A percentile compares a stretch with the other conserved stretches of the same genome.
Conservation (phyloP, 1,284 basidiomycete species). For the Violaceomyces palustris region DNA sequence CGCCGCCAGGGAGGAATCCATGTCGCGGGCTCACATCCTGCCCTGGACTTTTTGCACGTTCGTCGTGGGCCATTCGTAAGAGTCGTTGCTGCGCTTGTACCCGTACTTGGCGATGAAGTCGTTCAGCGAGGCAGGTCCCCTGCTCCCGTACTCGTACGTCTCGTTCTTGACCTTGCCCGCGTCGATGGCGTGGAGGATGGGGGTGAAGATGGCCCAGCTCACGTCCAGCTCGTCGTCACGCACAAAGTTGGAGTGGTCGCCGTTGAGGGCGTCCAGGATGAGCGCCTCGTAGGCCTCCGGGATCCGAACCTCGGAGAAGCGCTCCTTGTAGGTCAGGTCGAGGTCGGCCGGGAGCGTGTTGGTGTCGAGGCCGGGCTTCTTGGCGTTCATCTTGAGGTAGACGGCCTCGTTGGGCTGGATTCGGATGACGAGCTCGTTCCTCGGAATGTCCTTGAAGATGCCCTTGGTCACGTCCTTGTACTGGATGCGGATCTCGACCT, state of each 20-base stretch:
- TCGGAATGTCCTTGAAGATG: constrained; percentile 31
- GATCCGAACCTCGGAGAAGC: constrained; percentile 43
- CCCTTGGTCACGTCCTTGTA: constrained; percentile 42
- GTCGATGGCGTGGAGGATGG: constrained; percentile 49
- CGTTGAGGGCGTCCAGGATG: constrained; percentile 51
- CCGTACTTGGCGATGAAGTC: constrained; percentile 45
- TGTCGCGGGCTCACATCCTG: constrained; percentile 21
- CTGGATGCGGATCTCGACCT: constrained; percentile 50
- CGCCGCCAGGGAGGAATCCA: too few relatives aligned
- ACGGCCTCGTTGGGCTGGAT: constrained; percentile 51
- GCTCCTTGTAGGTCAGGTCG: constrained; percentile 47
- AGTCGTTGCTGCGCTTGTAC: constrained; percentile 35
- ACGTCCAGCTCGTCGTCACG: constrained; percentile 53
- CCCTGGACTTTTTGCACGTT: constrained; percentile 40
- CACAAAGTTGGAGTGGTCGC: constrained; percentile 53
- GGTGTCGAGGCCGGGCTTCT: constrained; percentile 44
- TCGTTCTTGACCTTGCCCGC: constrained; percentile 46
- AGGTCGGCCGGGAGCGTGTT: constrained; percentile 40
- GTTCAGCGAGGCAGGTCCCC: constrained; percentile 43
- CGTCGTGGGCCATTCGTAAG: constrained; percentile 45
- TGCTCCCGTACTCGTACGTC: constrained; percentile 45
- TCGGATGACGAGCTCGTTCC: constrained; percentile 51
- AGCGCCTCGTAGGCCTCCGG: constrained; percentile 54
- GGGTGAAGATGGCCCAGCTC: constrained; percentile 53
- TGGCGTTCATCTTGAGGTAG: constrained; percentile 49